Evolutionary conservation across 176 grass and related monocot species (phyloP).

Genomic region (Saccharum spontaneum): DNA sequence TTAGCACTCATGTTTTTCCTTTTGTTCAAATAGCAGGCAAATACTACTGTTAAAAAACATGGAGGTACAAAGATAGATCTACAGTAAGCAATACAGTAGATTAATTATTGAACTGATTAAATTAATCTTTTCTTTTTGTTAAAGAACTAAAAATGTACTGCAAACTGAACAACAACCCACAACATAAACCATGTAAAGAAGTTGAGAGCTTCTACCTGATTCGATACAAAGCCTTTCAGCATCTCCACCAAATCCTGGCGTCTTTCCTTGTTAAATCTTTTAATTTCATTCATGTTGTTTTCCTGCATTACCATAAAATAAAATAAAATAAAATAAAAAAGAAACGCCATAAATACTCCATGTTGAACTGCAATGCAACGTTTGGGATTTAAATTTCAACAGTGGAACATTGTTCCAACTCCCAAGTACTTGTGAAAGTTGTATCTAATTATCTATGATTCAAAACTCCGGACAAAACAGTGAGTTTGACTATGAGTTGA

Average conservation of each 20-base stretch:
- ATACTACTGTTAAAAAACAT: not conserved
- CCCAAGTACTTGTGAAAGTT: not conserved
- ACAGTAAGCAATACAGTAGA: not conserved
- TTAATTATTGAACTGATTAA: not conserved
- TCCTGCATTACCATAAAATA: conserved; percentile 44
- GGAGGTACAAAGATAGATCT: not conserved
- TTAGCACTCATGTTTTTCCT: not conserved
- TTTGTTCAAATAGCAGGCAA: not conserved
- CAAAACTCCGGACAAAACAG: not conserved
- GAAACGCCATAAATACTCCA: not conserved
- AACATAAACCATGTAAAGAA: not conserved
- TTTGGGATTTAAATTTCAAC: not conserved
- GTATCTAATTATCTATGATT: not conserved
- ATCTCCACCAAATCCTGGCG: conserved; percentile 56
- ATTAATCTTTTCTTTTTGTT: not conserved
- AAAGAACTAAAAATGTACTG: not conserved
- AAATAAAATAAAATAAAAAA: not conserved
- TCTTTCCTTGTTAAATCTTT: conserved; percentile 67
- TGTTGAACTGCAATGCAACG: not conserved
- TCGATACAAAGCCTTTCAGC: conserved; percentile 76
- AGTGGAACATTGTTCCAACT: conserved; percentile 13
- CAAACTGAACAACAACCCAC: not conserved
- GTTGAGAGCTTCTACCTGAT: conserved; percentile 50
- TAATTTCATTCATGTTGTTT: conserved; percentile 72
- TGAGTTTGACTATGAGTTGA: not conserved